A percentile compares a stretch with the other conserved stretches of the same genome.
Evolutionary conservation across 768 basidiomycete species (phyloP).

Genomic region (Imleria badia): DNA sequence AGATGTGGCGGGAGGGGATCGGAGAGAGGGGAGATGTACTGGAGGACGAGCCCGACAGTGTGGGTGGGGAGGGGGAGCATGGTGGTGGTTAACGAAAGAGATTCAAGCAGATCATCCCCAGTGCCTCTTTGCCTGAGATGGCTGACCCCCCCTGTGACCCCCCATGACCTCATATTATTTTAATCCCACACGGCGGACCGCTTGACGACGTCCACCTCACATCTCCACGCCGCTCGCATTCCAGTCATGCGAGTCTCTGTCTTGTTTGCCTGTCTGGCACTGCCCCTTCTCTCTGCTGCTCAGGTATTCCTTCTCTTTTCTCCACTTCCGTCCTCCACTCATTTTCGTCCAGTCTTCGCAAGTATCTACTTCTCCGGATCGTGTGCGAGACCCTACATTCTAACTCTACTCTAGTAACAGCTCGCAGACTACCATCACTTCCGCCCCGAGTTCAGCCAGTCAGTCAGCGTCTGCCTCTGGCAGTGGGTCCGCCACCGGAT

Average conservation of each 20-base stretch:
- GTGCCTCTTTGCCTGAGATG: too few species aligned
- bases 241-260: slow-evolving; percentile 31
- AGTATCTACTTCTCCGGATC: slow-evolving; percentile 23
- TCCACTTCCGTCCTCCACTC: not conserved
- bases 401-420: slow-evolving; percentile 42
- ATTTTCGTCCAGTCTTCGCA: slow-evolving; percentile 37
- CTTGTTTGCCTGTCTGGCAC: slow-evolving; percentile 32
- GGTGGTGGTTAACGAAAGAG: not conserved
- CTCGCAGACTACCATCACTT: slow-evolving; percentile 43
- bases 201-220: not conserved
- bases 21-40: slow-evolving; percentile 54
- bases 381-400: slow-evolving; percentile 34
- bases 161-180: slow-evolving; percentile 9
- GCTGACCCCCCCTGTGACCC: slow-evolving; percentile 8
- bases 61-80: slow-evolving; percentile 40
- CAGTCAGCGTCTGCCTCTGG: slow-evolving; percentile 20
- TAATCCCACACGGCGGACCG: slow-evolving; percentile 4
- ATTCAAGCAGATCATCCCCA: too few species aligned
- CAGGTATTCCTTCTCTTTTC: slow-evolving; percentile 28
- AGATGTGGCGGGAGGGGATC: slow-evolving; percentile 59
- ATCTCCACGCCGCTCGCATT: not conserved
- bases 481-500: slow-evolving; percentile 19
- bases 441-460: slow-evolving; percentile 40
- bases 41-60: slow-evolving; percentile 48
- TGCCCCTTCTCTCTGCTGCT: slow-evolving; percentile 27